These are phyloP conservation scores for Melampsora americana DNA, from an alignment of 1,284 basidiomycete genomes.

Conservation along the genomic window DNA sequence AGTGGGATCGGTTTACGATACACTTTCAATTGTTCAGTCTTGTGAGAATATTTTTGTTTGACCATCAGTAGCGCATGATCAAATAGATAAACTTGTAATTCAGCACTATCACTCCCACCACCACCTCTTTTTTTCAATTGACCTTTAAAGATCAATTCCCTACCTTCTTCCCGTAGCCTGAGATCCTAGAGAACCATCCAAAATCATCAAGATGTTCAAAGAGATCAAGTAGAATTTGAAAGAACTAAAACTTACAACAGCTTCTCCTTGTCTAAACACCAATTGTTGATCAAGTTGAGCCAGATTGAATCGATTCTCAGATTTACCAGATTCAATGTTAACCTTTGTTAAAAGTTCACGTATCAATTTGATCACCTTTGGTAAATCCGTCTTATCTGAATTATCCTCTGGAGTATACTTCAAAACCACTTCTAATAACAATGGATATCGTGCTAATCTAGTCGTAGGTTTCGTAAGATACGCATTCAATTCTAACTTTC, in stretches of 20 bases:
- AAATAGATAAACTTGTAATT: conserved; percentile 89
- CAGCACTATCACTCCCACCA: conserved; percentile 72
- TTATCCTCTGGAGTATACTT: conserved; percentile 91
- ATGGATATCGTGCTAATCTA: conserved; percentile 88
- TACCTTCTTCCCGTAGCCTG: conserved; percentile 75
- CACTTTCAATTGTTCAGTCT: conserved; percentile 88
- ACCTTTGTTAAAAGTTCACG: conserved; percentile 81
- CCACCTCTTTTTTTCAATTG: conserved; percentile 82
- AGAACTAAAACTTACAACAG: conserved; percentile 15
- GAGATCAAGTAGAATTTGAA: neutral
- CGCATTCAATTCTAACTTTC: conserved; percentile 95
- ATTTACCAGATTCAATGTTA: conserved; percentile 85
- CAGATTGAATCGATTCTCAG: conserved; percentile 89
- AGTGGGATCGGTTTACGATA: conserved; percentile 96
- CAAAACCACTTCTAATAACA: conserved; percentile 83
- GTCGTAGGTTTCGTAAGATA: conserved; percentile 99
- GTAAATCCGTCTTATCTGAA: conserved; percentile 75
- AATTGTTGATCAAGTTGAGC: conserved; percentile 84
- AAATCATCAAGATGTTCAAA: conserved; percentile 30
- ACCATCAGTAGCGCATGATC: conserved; percentile 95
- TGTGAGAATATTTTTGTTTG: conserved; percentile 79
- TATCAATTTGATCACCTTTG: conserved; percentile 74
- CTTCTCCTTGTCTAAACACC: conserved; percentile 76
- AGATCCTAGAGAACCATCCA: conserved; percentile 64
- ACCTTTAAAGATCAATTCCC: conserved; percentile 93